These are phyloP conservation scores for Ophiostoma montium DNA, from an alignment of 2,329 filamentous ascomycete genomes.

Conservation along the genomic window DNA sequence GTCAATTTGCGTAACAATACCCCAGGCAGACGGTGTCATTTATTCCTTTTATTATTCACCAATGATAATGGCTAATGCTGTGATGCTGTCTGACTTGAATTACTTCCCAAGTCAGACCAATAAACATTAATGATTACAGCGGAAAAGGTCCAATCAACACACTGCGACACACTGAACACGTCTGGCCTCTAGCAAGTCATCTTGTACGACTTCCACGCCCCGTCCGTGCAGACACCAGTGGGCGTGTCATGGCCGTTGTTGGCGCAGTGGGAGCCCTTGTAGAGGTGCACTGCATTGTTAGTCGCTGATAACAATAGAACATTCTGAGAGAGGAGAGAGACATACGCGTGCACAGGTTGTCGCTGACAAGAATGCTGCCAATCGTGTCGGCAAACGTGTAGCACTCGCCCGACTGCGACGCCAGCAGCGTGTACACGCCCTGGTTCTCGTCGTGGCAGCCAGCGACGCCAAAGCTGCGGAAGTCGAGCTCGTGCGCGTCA, in stretches of 20 bases:
- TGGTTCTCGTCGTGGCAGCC: slow-evolving; percentile 13
- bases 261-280: slow-evolving; percentile 3
- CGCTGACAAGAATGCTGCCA: slow-evolving; percentile 6
- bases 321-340: background rate
- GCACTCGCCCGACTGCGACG: slow-evolving; percentile 7
- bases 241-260: background rate
- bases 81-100: too few relatives aligned
- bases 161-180: background rate
- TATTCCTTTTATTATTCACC: too few relatives aligned
- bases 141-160: too few relatives aligned
- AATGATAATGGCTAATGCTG: too few relatives aligned
- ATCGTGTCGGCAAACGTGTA: slow-evolving; percentile 6
- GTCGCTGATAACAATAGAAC: background rate
- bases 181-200: slow-evolving; percentile 8
- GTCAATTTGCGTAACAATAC: too few relatives aligned
- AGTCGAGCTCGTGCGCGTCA: slow-evolving; percentile 10
- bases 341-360: slow-evolving; percentile 9
- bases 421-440: slow-evolving; percentile 12
- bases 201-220: slow-evolving; percentile 10
- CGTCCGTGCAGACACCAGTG: slow-evolving; percentile 6
- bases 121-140: too few relatives aligned
- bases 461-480: slow-evolving; percentile 11
- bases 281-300: slow-evolving; percentile 7
- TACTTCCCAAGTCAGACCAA: too few relatives aligned
- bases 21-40: too few relatives aligned